Base-by-base conservation (phyloP, 2,329 filamentous ascomycete genomes). In the Colletotrichum sp. region DNA sequence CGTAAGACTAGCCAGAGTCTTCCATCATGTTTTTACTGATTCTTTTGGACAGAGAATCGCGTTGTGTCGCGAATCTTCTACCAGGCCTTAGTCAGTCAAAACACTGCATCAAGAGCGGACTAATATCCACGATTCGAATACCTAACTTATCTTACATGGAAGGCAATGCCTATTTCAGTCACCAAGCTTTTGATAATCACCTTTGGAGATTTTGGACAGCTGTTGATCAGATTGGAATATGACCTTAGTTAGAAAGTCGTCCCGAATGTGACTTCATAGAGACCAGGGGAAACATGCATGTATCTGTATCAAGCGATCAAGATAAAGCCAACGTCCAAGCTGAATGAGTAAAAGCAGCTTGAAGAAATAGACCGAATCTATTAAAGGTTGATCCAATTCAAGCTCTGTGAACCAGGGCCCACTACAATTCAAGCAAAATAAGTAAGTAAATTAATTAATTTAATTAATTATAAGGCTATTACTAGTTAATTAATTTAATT, bases 31-130 rank as follows among this genome's bases (percentile, higher is more conserved):
- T 4, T 21, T 21, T 13, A 13, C 10, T 8, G n/a, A 21, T 8
- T 8, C 13, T 10, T n/a, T 21, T 0, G 0, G n/a, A 21, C 9
- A 52, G n/a, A 5, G 0, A 2, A 52, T 8, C n/a, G 6, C n/a
- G 6, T 8, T 21, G 43, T 21, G n/a, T 1, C 43, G 10, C 10
- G n/a, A 7, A 52, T 52, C 2, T 8, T 7, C 10, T 5, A 52
- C 43, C 10, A 0, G 43, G n/a, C 10, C n/a, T 21, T 21, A 2
- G 0, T 6, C 1, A 7, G 43, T 21, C n/a, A 1, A 21, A 12
- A 12, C 10, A 21, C n/a, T 21, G n/a, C 43, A 7, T 0, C 18
- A 13, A 48, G 0, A 6, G 10, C 43, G 10, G n/a, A 48, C 43
- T 1, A n/a, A 3, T 48, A n/a, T 13, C 6, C 43, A 48, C 43